phyloP scores from a whole-genome alignment of 306 rosid genomes.

The Glycyrrhiza uralensis region DNA sequence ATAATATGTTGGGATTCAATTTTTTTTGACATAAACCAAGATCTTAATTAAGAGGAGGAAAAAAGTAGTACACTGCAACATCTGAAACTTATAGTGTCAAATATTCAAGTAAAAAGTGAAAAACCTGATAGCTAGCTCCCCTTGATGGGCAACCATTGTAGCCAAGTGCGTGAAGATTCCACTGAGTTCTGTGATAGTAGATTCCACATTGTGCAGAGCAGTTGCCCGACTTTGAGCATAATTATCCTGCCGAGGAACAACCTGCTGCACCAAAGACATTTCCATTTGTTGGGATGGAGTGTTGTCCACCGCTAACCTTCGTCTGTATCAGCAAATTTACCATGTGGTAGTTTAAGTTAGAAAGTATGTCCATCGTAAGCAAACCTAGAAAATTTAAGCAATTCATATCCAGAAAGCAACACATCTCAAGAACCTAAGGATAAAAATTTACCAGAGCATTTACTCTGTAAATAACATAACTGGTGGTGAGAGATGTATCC shows the following conservation, averaged over 20 bases:
- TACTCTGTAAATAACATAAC: not conserved
- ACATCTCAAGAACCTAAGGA: not conserved
- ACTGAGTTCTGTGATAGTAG: constrained; percentile 91
- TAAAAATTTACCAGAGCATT: not conserved
- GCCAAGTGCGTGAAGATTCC: constrained; percentile 92
- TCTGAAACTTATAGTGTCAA: constrained; percentile 2
- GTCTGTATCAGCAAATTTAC: constrained; percentile 52
- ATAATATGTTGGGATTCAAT: not conserved
- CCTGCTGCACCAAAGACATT: constrained; percentile 94
- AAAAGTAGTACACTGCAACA: not conserved
- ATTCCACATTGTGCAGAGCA: constrained; percentile 93
- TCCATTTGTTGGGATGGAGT: constrained; percentile 92
- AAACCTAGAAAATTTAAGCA: not conserved
- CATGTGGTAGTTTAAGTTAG: constrained; percentile 23
- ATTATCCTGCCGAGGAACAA: constrained; percentile 76
- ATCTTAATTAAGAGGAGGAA: not conserved
- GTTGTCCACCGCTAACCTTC: constrained; percentile 82
- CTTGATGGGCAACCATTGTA: constrained; percentile 97
- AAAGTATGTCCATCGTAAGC: not conserved
- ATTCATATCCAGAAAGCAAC: constrained; percentile 5
- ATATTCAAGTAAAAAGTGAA: constrained; percentile 17
- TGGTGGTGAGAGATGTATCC: not conserved
- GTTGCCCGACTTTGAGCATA: constrained; percentile 64
- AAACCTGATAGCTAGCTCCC: constrained; percentile 97
- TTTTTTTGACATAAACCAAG: not conserved